A percentile compares a stretch with the other conserved stretches of the same genome.
Conservation (phyloP, 176 grass and related monocot species). For the Raddia guianensis region DNA sequence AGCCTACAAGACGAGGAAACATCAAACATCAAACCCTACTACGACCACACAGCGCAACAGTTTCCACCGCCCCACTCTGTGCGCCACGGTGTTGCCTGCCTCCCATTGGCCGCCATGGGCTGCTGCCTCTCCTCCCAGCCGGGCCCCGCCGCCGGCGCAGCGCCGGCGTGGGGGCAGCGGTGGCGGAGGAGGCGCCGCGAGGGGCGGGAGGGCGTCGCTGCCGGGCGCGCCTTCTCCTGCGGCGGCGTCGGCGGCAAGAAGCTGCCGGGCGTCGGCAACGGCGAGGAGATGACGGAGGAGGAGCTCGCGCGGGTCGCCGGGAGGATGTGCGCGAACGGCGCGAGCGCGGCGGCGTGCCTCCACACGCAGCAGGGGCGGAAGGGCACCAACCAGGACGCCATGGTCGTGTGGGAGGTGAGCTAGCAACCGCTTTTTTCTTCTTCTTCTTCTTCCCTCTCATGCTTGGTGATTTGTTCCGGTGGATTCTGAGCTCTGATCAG, state of each 20-base stretch:
- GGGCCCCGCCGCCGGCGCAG: slow-evolving; percentile 25
- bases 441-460: not conserved
- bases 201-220: slow-evolving; percentile 21
- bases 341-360: slow-evolving; percentile 67
- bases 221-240: slow-evolving; percentile 13
- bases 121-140: slow-evolving; percentile 72
- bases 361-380: slow-evolving; percentile 97
- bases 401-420: slow-evolving; percentile 92
- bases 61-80: slow-evolving; percentile 33
- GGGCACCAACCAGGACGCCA: slow-evolving; percentile 98
- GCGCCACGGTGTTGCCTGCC: slow-evolving; percentile 44
- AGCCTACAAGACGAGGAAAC: slow-evolving; percentile 37
- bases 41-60: slow-evolving; percentile 36
- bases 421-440: not conserved
- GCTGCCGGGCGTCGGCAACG: slow-evolving; percentile 25
- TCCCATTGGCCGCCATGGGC: slow-evolving; percentile 70
- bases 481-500: slow-evolving; percentile 18
- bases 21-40: slow-evolving; percentile 48
- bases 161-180: slow-evolving; percentile 40
- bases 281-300: slow-evolving; percentile 56
- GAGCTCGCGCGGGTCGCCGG: slow-evolving; percentile 68
- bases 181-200: slow-evolving; percentile 52
- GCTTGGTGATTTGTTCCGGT: slow-evolving; percentile 28
- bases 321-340: slow-evolving; percentile 71
- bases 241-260: slow-evolving; percentile 27